Evolutionary conservation across 164 flowering plant species (phyloP), one percentile per base, ranked within the genome.

Genomic region (Vitis cinerea): DNA sequence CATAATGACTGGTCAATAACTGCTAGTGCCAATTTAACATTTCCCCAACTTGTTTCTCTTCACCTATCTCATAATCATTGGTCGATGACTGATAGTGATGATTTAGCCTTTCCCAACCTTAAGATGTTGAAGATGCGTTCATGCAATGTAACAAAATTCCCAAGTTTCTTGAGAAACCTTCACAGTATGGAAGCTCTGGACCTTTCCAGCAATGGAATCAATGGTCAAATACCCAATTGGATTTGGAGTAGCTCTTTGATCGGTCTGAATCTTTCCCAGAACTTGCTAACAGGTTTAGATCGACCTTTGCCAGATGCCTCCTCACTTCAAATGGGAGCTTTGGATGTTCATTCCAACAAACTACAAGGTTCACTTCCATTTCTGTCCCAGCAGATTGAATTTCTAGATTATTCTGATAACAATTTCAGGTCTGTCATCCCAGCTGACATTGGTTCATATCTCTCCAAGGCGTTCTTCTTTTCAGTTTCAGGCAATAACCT

Each of bases 181-280:
- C 23, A 23, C 1, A 50, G 31, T 3, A 50, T 63, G 55, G 10
- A 2, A 1, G 19, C 2, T 3, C 8, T 68, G 4, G 71, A 68
- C 30, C 75, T 76, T 27, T 72, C 61, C 8, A 44, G 10, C 37
- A 69, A 70, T 37, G n/a, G 61, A 3, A 56, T 64, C 15, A 10
- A 14, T 57, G 72, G 60, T 9, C 51, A 16, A 12, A 64, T 52
- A 16, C 63, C 17, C 57, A 44, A 11, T 56, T 60, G 69, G 12
- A 15, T 5, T 56, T 13, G 61, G 4, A 44, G 10, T 15, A 13
- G 30, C 23, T 37, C 44, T 9, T 9, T 10, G 5, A 4, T 1
- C 4, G 7, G 9, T 15, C 13, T 66, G 10, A 50, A 31, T 44
- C 69, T 66, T 54, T 30, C 19, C 11, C 15, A 30, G 23, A 65